phyloP scores from a whole-genome alignment of 768 basidiomycete genomes.

The Kwoniella dejecticola region DNA sequence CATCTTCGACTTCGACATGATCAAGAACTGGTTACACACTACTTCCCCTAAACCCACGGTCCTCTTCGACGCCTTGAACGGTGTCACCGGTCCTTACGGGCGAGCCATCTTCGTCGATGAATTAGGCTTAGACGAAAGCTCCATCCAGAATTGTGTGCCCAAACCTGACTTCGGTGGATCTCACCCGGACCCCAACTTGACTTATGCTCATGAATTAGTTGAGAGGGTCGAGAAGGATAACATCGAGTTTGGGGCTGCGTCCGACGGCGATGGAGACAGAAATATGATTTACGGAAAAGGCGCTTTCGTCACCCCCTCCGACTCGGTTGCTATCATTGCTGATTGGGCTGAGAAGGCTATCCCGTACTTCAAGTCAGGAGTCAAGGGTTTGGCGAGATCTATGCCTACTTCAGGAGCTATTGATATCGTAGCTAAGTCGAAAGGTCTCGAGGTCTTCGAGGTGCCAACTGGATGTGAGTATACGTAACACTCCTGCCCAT shows the following conservation, averaged over 20 bases:
- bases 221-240: conserved; percentile 82
- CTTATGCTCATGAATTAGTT: conserved; percentile 92
- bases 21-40: conserved; percentile 83
- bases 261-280: conserved; percentile 95
- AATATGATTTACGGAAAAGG: conserved; percentile 99
- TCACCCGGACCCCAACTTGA: conserved; percentile 97
- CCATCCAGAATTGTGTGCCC: conserved; percentile 87
- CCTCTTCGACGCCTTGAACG: conserved; percentile 93
- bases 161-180: conserved; percentile 95
- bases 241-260: conserved; percentile 92
- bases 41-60: conserved; percentile 64
- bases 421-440: conserved; percentile 91
- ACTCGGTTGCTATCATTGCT: conserved; percentile 98
- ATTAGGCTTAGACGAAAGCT: conserved; percentile 75
- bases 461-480: conserved; percentile 79
- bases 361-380: conserved; percentile 66
- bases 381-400: conserved; percentile 92
- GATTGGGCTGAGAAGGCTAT: conserved; percentile 71
- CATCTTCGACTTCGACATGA: conserved; percentile 93
- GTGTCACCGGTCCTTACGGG: conserved; percentile 97
- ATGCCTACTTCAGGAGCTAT: conserved; percentile 99
- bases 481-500: neutral
- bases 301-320: conserved; percentile 96
- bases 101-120: conserved; percentile 78
- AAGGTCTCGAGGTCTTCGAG: conserved; percentile 88